phyloP scores from a whole-genome alignment of 2,329 filamentous ascomycete species.

The Penicillium crustosum region DNA sequence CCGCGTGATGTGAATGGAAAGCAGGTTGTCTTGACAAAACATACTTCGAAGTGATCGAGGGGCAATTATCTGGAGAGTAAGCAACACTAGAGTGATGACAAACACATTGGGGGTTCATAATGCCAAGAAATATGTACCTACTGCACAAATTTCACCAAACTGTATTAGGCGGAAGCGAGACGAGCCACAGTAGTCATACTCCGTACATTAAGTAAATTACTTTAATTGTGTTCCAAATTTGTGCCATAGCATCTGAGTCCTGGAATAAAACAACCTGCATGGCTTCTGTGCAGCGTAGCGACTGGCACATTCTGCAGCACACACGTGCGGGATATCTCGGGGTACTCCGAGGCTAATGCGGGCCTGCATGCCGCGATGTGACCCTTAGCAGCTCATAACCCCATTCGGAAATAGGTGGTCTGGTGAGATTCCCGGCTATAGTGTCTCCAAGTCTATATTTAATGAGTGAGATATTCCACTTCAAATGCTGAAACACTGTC shows the following conservation, averaged over 20 bases:
- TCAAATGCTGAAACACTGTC: not conserved
- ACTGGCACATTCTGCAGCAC: not conserved
- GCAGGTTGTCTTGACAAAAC: not conserved
- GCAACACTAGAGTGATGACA: not conserved
- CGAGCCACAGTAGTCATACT: too few species aligned
- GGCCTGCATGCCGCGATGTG: constrained; percentile 12
- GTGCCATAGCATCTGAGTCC: not conserved
- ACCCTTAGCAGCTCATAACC: constrained; percentile 18
- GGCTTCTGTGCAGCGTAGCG: too few species aligned
- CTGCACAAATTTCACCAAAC: not conserved
- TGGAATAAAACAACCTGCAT: not conserved
- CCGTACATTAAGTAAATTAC: not conserved
- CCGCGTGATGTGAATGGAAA: not conserved
- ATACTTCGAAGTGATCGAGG: not conserved
- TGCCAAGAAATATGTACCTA: not conserved
- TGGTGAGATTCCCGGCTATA: not conserved
- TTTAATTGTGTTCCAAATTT: not conserved
- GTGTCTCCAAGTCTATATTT: not conserved
- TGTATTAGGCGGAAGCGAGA: not conserved
- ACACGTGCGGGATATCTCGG: not conserved
- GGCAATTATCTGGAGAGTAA: not conserved
- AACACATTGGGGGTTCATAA: not conserved
- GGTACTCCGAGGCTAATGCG: constrained; percentile 5
- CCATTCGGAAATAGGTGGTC: constrained; percentile 4
- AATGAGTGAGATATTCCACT: not conserved